These are phyloP conservation scores for Gracilariopsis chorda DNA, from an alignment of 23 red algal species.

Conservation along the genomic window DNA sequence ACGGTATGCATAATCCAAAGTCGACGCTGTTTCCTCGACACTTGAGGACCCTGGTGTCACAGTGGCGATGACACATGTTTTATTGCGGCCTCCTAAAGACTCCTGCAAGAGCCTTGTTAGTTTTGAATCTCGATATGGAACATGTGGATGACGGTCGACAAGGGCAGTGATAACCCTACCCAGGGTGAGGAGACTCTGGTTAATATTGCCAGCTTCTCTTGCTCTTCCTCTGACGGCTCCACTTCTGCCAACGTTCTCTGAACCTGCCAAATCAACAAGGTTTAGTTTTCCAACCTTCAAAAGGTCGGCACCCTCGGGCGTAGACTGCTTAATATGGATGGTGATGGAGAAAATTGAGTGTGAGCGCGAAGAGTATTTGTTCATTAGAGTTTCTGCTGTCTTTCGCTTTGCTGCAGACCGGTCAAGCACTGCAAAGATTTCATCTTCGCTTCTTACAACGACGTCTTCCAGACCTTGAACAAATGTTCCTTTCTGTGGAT, in stretches of 20 bases:
- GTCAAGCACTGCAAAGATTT: constrained; percentile 87
- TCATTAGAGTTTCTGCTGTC: constrained; percentile 94
- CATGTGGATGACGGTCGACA: constrained; percentile 89
- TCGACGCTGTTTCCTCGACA: constrained; percentile 91
- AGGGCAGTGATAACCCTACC: constrained; percentile 97
- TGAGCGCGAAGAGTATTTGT: constrained; percentile 97
- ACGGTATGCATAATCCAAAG: constrained; percentile 93
- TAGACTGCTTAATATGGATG: constrained; percentile 88
- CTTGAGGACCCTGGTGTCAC: constrained; percentile 67
- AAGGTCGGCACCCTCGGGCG: constrained; percentile 92
- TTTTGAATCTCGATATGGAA: constrained; percentile 97
- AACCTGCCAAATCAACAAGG: constrained; percentile 97
- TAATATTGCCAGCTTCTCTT: constrained; percentile 96
- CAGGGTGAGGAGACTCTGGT: constrained; percentile 95
- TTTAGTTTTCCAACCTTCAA: constrained; percentile 99
- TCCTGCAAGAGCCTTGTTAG: constrained; percentile 97
- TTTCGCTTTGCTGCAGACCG: constrained; percentile 73
- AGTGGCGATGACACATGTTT: constrained; percentile 97
- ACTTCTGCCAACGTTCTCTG: constrained; percentile 87
- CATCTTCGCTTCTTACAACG: constrained; percentile 78
- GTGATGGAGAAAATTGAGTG: constrained; percentile 94
- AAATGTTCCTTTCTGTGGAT: constrained; percentile 87
- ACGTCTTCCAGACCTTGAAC: constrained; percentile 93
- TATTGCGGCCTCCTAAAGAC: constrained; percentile 93
- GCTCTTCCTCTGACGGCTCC: constrained; percentile 81